Evolutionary conservation across 305 asterid species (phyloP), one percentile per base, ranked within the genome.

Genomic region (Rubia occidens): DNA sequence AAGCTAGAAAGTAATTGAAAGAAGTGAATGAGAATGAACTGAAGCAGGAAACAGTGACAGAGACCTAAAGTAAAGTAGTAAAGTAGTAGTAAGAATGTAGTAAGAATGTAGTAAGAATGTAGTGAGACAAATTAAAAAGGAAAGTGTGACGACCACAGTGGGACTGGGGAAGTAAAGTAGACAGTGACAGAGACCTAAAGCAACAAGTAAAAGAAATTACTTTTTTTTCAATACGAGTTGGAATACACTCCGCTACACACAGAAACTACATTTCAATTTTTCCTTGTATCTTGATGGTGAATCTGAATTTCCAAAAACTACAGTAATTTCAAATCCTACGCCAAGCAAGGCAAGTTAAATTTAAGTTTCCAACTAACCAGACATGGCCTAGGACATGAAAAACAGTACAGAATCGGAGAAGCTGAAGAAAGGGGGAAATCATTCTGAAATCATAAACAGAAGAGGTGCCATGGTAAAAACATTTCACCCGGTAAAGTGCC

Each of bases 401-500:
- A 40, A 20, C 24, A 29, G 42, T 51, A 13, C 35, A 29, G 8
- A 40, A 15, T 42, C 37, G 56, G 40, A 20, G 63, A 35, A 5
- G 60, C 21, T 13, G 2, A 40, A 64, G 32, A 6, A 8, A 45
- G 13, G 17, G 40, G 24, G 13, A 47, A 62, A 14, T 32, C 61
- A 56, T 8, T 56, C 37, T 24, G 18, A 26, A 24, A 67, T 4
- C n/a, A 55, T 42, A 44, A 61, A 43, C 10, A 2, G 9, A 44
- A 8, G 29, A 64, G 39, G 63, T 51, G 45, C 53, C 58, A 72
- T 26, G 60, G 68, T 75, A 59, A 29, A 72, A 77, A 18, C 55
- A 71, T 68, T 35, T 55, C 68, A 87, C 98, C 95, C 90, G 97
- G 82, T 94, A 94, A 76, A 83, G 74, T 43, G 94, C 75, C 82